Conservation (phyloP, 305 asterid species). For the Coffea humblotiana region DNA sequence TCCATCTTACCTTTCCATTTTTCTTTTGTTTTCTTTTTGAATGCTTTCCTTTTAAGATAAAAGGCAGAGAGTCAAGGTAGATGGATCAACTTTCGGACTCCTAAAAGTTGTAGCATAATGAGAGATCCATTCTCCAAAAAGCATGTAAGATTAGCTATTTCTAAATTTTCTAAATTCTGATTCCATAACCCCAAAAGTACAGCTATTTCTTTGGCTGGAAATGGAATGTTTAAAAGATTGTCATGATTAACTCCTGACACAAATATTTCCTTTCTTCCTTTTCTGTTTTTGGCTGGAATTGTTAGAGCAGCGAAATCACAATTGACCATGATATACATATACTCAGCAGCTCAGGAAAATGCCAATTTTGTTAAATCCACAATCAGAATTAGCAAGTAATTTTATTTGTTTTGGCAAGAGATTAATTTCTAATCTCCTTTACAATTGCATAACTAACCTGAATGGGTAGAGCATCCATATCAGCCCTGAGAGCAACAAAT, state of each 20-base stretch:
- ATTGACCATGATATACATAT: not conserved
- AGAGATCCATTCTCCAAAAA: not conserved
- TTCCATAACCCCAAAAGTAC: not conserved
- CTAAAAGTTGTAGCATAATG: not conserved
- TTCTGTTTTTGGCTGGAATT: not conserved
- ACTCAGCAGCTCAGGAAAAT: not conserved
- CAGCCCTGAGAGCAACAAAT: conserved; percentile 58
- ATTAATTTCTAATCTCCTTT: too few relatives aligned
- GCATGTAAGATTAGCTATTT: too few relatives aligned
- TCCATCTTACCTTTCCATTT: not conserved
- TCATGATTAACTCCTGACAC: too few relatives aligned
- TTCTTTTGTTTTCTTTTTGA: not conserved
- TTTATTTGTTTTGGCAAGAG: not conserved
- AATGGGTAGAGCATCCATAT: conserved; percentile 58
- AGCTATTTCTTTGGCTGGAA: not conserved
- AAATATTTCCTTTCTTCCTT: not conserved
- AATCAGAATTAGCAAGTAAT: not conserved
- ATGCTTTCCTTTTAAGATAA: not conserved
- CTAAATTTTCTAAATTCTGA: not conserved
- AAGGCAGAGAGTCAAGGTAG: not conserved
- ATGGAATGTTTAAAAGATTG: not conserved
- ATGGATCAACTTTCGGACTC: not conserved
- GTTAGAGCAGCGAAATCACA: not conserved
- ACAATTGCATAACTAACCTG: conserved; percentile 30
- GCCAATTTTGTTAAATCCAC: not conserved